Evolutionary conservation across 108 stramenopile species (phyloP).

Genomic region (Schizochytrium sp.): DNA sequence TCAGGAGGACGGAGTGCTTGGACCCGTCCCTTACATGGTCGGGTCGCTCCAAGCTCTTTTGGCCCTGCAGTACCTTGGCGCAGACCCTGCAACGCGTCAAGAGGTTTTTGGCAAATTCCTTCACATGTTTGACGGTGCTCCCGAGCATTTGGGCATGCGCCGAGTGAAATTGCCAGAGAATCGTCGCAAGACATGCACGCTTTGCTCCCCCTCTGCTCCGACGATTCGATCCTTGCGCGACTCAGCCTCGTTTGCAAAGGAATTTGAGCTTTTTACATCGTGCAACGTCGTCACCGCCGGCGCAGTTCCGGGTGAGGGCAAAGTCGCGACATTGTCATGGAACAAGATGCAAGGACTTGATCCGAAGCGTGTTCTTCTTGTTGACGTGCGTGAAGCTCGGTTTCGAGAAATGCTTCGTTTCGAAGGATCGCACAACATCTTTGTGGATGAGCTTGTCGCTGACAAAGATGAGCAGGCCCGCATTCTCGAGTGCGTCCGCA

Average conservation of each 20-base stretch:
- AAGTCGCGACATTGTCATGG: neutral
- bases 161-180: neutral
- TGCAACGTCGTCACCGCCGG: neutral
- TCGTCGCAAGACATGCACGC: neutral
- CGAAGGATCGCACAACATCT: neutral
- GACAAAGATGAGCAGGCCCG: neutral
- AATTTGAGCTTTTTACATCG: neutral
- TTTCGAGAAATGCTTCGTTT: neutral
- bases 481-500: neutral
- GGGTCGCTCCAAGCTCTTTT: slow-evolving; percentile 88
- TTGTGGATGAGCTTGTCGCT: neutral
- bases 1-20: slow-evolving; percentile 86
- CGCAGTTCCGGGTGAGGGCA: neutral
- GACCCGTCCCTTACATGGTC: slow-evolving; percentile 82
- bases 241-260: neutral
- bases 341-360: neutral
- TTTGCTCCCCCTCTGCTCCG: neutral
- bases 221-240: neutral
- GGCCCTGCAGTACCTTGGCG: slow-evolving; percentile 70
- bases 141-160: neutral
- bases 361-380: neutral
- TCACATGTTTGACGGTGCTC: neutral
- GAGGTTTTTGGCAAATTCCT: neutral
- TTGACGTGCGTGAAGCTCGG: neutral
- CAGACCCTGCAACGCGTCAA: slow-evolving; percentile 9